Conservation (phyloP, 352 stramenopile species). For the Phytophthora aleatoria region DNA sequence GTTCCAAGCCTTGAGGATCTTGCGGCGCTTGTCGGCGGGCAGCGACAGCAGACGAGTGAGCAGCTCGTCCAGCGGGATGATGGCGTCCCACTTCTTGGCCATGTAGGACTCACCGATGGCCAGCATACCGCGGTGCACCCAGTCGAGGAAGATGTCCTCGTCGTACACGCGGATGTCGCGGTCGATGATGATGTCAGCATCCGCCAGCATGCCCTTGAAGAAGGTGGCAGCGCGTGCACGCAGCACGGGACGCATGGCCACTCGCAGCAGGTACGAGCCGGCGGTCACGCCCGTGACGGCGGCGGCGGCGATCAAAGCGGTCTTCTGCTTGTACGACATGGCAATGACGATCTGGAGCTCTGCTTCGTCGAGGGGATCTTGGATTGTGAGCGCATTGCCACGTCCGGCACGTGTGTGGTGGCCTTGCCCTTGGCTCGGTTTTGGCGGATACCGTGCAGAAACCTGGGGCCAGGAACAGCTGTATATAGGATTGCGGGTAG, state of each 20-base stretch:
- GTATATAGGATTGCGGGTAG: constrained; percentile 18
- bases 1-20: constrained; percentile 90
- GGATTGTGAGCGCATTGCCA: constrained; percentile 35
- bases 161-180: constrained; percentile 85
- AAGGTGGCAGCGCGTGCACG: constrained; percentile 69
- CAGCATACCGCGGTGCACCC: constrained; percentile 84
- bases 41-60: constrained; percentile 76
- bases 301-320: constrained; percentile 68
- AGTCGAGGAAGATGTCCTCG: constrained; percentile 87
- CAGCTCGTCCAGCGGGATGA: constrained; percentile 80
- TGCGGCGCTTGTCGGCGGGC: constrained; percentile 73
- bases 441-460: constrained; percentile 27
- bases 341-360: constrained; percentile 6
- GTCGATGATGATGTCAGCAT: constrained; percentile 82
- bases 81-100: constrained; percentile 86
- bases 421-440: constrained; percentile 18
- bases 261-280: constrained; percentile 71
- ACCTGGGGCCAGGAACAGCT: constrained; percentile 17
- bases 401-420: constrained; percentile 10
- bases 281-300: constrained; percentile 66
- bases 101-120: constrained; percentile 90
- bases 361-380: constrained; percentile 32
- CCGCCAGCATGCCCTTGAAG: constrained; percentile 81
- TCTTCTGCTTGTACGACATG: constrained; percentile 71
- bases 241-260: constrained; percentile 73